Evolutionary conservation across 306 rosid species (phyloP).

Genomic region (Cicer pinnatifidum): DNA sequence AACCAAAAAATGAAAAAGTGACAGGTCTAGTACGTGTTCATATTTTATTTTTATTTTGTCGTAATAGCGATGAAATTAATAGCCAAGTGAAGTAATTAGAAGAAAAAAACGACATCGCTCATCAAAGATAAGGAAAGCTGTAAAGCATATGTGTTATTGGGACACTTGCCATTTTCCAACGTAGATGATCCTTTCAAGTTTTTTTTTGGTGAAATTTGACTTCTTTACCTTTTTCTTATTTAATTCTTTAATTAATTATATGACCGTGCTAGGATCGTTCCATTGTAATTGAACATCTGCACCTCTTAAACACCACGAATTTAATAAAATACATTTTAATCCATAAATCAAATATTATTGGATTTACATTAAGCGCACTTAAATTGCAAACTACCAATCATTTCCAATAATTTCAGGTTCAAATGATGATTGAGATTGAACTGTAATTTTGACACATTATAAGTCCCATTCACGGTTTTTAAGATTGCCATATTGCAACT

Average conservation of each 20-base stretch:
- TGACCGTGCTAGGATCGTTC: too few relatives aligned
- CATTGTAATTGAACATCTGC: too few relatives aligned
- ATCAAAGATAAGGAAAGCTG: slow-evolving; percentile 22
- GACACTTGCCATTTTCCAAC: slow-evolving; percentile 24
- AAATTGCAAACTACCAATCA: slow-evolving; percentile 13
- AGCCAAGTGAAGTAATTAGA: slow-evolving; percentile 2
- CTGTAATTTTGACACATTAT: too few relatives aligned
- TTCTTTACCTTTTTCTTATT: too few relatives aligned
- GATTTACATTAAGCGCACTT: neutral
- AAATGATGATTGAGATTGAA: neutral
- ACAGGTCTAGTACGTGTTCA: slow-evolving; percentile 15
- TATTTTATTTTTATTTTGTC: neutral
- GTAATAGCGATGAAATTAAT: neutral
- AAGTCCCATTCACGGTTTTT: too few relatives aligned
- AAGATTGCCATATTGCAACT: too few relatives aligned
- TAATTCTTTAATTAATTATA: too few relatives aligned
- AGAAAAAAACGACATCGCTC: slow-evolving; percentile 25
- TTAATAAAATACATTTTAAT: neutral
- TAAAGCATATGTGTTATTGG: slow-evolving; percentile 23
- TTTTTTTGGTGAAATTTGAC: slow-evolving; percentile 38
- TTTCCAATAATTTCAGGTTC: slow-evolving; percentile 7
- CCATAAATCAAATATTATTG: neutral
- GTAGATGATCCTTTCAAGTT: slow-evolving; percentile 31
- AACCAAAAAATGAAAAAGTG: neutral
- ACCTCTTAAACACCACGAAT: too few relatives aligned